Base-by-base conservation (phyloP, 129 eudicot genomes). In the Chrysanthemum lavandulifolium region DNA sequence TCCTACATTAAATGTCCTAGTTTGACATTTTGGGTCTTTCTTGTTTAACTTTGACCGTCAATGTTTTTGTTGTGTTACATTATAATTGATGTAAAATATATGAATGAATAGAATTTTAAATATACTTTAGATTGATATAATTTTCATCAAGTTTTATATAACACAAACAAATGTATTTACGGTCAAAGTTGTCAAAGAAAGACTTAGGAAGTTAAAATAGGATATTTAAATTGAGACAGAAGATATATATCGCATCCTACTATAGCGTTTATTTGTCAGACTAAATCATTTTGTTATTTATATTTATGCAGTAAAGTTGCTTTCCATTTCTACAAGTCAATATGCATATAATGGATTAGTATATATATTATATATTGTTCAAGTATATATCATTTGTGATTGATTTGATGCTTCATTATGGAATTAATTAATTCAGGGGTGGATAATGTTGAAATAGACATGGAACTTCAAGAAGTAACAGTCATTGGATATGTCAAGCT, bases 391-490 rank as follows among this genome's bases (percentile, higher is more conserved):
- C 2, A 58, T 5, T 16, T 58, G 13, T 58, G 29, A 7, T 7
- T 58, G 12, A 4, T 58, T 58, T 58, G 27, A 8, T 58, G 18
- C 18, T 55, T 49, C 53, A 6, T 49, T 49, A 6, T 49, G 53
- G 53, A 49, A 49, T 49, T 49, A 49, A 15, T 21, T 40, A 23
- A 23, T 23, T 23, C 76, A 85, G 95, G 95, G 60, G 85, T 88
- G 60, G 63, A 85, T 31, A 82, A 50, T 66, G 70, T 88, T 4
- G 90, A 88, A 14, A 83, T 88, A 56, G 95, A 88, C 67, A 83
- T 88, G 91, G 48, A 54, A 60, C 76, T 75, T 78, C 95, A 88
- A 29, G 83, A 85, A 54, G 88, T 88, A 56, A 88, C 86, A 10
- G 91, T 85, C 25, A 88, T 79, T 13, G 88, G 95, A 18, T 77